Evolutionary conservation across 257 asterid species (phyloP), one percentile per base, ranked within the genome.

Genomic region (Nicotiana undulata): DNA sequence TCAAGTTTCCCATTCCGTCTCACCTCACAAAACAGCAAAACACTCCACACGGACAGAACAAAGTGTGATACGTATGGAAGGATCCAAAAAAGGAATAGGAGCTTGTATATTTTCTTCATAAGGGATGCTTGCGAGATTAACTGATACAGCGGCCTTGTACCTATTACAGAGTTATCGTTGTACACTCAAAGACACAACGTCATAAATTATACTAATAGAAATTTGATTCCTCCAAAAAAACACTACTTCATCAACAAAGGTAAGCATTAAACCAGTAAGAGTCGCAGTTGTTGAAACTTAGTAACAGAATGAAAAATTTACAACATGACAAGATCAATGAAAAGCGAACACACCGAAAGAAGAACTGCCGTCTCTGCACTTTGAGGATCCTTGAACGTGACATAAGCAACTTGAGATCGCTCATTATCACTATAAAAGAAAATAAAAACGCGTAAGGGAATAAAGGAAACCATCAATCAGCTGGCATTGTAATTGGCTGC

Each of bases 321-420:
- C 52, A 4, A 18, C 34, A 65, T 65, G 75, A 9, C 4, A 22
- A 46, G 59, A 72, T 22, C 37, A 37, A 76, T 10, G 75, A 12
- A 79, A 80, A 82, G 86, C 7, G 1, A 13, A 55, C 77, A 46
- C 88, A 91, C 95, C 87, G 93, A 85, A 83, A 91, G 90, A 82
- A 91, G 94, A 64, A 89, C 90, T 46, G 94, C 94, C 53, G 91
- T 89, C 84, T 86, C 92, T 53, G 92, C 91, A 61, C 93, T 89
- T 85, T 89, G 90, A 52, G 87, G 76, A 81, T 91, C 95, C 87
- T 85, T 87, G 88, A 91, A 89, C 46, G 93, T 89, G 83, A 91
- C 90, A 77, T 88, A 89, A 12, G 91, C 93, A 77, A 82, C 76
- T 83, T 84, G 93, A 52, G 90, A 85, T 56, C 87, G 80, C 88